phyloP scores from a whole-genome alignment of 192 early-diverging fungal species.

The Diversispora eburnea region DNA sequence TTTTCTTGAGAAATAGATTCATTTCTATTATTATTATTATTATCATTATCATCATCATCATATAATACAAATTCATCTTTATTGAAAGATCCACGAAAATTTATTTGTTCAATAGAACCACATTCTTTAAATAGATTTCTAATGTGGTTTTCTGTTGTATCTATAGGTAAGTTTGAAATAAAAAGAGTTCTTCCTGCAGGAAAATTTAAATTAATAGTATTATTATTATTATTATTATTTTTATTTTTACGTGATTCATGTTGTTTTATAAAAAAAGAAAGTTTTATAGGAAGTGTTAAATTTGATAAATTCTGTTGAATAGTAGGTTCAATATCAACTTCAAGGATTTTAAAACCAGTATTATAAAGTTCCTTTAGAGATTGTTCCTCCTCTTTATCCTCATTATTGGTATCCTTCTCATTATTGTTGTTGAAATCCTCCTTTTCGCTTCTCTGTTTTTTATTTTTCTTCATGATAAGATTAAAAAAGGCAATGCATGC shows the following conservation, averaged over 20 bases:
- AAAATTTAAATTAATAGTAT: background rate
- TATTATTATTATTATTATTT: too few species aligned
- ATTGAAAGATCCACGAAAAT: conserved; percentile 43
- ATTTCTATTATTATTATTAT: background rate
- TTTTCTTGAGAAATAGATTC: background rate
- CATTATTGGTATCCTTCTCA: too few species aligned
- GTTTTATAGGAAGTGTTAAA: background rate
- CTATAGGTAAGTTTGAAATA: conserved; percentile 64
- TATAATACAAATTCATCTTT: background rate
- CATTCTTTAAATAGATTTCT: conserved; percentile 58
- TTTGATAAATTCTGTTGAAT: conserved; percentile 2
- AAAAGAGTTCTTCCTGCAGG: conserved; percentile 64
- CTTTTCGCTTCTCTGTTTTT: too few species aligned
- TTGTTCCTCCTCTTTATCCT: background rate
- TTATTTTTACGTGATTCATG: conserved; percentile 41
- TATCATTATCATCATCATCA: background rate
- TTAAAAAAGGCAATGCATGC: too few species aligned
- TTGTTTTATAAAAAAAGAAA: conserved; percentile 41
- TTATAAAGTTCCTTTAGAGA: background rate
- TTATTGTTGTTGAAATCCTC: too few species aligned
- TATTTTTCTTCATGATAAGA: too few species aligned
- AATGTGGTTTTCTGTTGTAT: conserved; percentile 63
- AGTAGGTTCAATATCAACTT: background rate
- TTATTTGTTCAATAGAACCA: conserved; percentile 48
- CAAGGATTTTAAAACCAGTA: conserved; percentile 20